Percentiles rank a stretch among this genome's conserved stretches.
These are phyloP conservation scores for Geranium brycei DNA, from an alignment of 345 rosid species.

Conservation along the genomic window DNA sequence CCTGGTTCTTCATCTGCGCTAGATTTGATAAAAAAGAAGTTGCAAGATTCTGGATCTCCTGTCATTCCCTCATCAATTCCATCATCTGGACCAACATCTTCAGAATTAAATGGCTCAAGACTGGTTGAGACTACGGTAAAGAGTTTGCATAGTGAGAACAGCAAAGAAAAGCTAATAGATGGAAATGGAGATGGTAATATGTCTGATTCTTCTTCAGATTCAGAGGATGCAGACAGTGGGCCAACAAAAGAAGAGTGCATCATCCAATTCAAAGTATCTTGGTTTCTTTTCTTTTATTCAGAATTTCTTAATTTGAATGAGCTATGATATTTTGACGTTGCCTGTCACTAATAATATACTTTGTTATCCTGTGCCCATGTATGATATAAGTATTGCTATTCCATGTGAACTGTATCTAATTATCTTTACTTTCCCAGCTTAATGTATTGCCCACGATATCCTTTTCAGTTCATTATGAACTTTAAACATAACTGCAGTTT, in stretches of 20 bases:
- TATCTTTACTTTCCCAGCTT: no score
- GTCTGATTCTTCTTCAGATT: slow-evolving; percentile 86
- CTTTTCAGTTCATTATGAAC: no score
- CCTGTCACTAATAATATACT: neutral
- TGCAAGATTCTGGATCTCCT: slow-evolving; percentile 75
- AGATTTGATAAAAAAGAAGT: slow-evolving; percentile 82
- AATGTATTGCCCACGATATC: no score
- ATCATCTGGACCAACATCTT: slow-evolving; percentile 26
- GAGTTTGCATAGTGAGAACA: slow-evolving; percentile 48
- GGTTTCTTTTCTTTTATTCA: neutral
- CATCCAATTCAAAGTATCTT: slow-evolving; percentile 66
- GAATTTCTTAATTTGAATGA: no score
- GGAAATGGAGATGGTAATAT: slow-evolving; percentile 47
- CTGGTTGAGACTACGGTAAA: slow-evolving; percentile 42
- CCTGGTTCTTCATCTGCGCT: slow-evolving; percentile 68
- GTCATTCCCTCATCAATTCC: slow-evolving; percentile 32
- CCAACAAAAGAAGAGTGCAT: slow-evolving; percentile 79
- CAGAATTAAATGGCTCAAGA: slow-evolving; percentile 60
- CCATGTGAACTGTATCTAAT: no score
- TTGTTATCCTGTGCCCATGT: no score
- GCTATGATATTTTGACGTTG: no score
- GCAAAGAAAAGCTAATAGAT: slow-evolving; percentile 58
- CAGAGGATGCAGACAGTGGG: slow-evolving; percentile 76
- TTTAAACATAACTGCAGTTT: no score
- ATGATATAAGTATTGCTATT: no score